Conservation (phyloP, 352 stramenopile species). For the Phytophthora nicotianae region DNA sequence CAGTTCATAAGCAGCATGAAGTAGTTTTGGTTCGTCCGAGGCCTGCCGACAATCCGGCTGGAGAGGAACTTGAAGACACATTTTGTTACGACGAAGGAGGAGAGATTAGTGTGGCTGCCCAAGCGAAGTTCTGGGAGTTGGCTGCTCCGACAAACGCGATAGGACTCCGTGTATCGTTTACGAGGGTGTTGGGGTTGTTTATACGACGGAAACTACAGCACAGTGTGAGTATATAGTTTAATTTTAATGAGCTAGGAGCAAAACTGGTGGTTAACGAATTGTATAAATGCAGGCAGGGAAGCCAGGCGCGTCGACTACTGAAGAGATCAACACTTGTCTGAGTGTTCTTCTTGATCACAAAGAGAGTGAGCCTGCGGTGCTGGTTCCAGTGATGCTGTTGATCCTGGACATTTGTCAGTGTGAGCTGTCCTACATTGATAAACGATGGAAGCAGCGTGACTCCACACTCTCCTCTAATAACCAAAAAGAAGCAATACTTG, state of each 20-base stretch:
- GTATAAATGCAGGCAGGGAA: constrained; percentile 26
- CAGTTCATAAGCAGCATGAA: constrained; percentile 23
- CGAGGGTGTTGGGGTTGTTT: constrained; percentile 40
- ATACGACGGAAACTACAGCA: constrained; percentile 40
- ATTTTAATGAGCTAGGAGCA: neutral
- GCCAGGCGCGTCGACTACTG: constrained; percentile 16
- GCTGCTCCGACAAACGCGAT: constrained; percentile 16
- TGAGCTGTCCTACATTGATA: constrained; percentile 45
- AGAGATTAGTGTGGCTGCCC: constrained; percentile 44
- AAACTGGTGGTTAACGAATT: neutral
- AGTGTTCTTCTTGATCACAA: constrained; percentile 33
- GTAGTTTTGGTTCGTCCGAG: constrained; percentile 24
- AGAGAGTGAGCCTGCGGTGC: constrained; percentile 35
- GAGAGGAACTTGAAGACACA: constrained; percentile 50
- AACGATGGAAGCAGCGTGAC: constrained; percentile 30
- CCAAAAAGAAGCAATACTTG: constrained; percentile 4
- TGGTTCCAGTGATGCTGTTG: constrained; percentile 39
- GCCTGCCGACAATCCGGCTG: constrained; percentile 2
- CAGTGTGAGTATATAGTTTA: constrained; percentile 37
- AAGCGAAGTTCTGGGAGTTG: constrained; percentile 51
- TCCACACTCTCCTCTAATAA: constrained; percentile 1
- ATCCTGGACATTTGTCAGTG: constrained; percentile 42
- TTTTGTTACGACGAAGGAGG: constrained; percentile 52
- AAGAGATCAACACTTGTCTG: constrained; percentile 49
- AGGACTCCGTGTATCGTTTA: constrained; percentile 37